Base-by-base conservation (phyloP, 306 rosid species). In the Sphenostylis stenocarpa region DNA sequence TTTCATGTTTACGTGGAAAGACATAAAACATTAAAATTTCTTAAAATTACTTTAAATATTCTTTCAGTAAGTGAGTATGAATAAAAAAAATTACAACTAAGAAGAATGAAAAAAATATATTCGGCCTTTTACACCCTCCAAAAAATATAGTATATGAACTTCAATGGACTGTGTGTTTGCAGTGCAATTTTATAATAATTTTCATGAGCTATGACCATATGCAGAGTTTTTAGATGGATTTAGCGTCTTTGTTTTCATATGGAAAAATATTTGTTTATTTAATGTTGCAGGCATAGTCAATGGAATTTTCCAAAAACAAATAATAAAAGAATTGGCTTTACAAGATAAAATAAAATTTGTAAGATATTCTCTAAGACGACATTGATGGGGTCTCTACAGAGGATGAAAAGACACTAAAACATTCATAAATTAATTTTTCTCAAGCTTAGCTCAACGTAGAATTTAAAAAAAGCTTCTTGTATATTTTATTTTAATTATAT, bases 321-420 rank as follows among this genome's bases (percentile, higher is more conserved):
- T 52, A 63, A 36, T 36, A 21, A 72, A 47, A 62, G 24, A 65
- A 31, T 41, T 53, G 53, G 36, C 61, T 12, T 26, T 26, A 26
- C 29, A 52, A 80, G 39, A 64, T 36, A 64, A 60, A 45, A 68
- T n/a, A 81, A 76, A 23, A 28, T 52, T 71, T 63, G 6, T 4
- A 62, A 61, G 56, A 0, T 41, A 76, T 70, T 70, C 12, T 62
- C 81, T 52, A 4, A 71, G 85, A 82, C 49, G 85, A 82, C 49
- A 4, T 29, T 63, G 82, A 77, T 65, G 72, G 64, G 72, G 77
- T 77, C 85, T 58, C 75, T 80, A 67, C 6, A 55, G 45, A 67
- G 44, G 70, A 72, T 66, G 62, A 84, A 77, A 77, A 31, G 87
- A 60, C 87, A 72, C 15, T 71, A 77, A 45, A 38, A 45, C 20